Percentiles rank a stretch among this genome's conserved stretches.
These are phyloP conservation scores for Xylariaceae sp. DNA, from an alignment of 2,329 filamentous ascomycete species.

Conservation along the genomic window DNA sequence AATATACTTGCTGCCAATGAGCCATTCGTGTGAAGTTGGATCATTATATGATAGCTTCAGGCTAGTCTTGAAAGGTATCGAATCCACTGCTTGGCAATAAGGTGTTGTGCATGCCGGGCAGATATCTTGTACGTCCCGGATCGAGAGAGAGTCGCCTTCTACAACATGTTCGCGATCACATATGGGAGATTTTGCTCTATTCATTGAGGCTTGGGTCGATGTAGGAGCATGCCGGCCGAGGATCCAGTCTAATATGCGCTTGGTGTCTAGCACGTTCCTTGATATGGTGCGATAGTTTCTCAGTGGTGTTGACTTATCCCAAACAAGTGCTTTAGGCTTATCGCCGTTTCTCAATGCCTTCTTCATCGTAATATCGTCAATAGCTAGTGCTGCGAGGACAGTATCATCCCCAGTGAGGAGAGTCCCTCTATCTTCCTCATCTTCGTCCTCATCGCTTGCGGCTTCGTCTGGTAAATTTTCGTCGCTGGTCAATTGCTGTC, in stretches of 20 bases:
- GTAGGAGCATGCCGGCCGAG: constrained; percentile 10
- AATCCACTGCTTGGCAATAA: constrained; percentile 35
- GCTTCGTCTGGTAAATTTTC: not conserved
- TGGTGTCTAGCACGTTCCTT: not conserved
- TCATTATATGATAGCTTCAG: constrained; percentile 36
- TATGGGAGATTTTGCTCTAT: not conserved
- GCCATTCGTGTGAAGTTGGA: constrained; percentile 34
- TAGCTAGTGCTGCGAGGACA: not conserved
- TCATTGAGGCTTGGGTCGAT: not conserved
- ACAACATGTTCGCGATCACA: not conserved
- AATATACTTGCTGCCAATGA: constrained; percentile 34
- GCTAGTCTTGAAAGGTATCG: constrained; percentile 35
- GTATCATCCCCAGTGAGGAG: not conserved
- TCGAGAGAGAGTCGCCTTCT: constrained; percentile 29
- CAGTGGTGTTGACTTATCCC: no score
- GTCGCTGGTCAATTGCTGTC: no score
- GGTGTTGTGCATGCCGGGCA: constrained; percentile 37
- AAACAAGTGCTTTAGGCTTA: not conserved
- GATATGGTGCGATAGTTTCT: not conserved
- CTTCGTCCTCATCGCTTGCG: not conserved
- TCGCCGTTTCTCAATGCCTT: not conserved
- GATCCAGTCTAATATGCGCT: constrained; percentile 15
- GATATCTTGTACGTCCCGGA: constrained; percentile 33
- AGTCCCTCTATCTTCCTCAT: constrained; percentile 12
- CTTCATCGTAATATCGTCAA: not conserved